phyloP scores from a whole-genome alignment of 306 rosid species.

The Quercus ilex region DNA sequence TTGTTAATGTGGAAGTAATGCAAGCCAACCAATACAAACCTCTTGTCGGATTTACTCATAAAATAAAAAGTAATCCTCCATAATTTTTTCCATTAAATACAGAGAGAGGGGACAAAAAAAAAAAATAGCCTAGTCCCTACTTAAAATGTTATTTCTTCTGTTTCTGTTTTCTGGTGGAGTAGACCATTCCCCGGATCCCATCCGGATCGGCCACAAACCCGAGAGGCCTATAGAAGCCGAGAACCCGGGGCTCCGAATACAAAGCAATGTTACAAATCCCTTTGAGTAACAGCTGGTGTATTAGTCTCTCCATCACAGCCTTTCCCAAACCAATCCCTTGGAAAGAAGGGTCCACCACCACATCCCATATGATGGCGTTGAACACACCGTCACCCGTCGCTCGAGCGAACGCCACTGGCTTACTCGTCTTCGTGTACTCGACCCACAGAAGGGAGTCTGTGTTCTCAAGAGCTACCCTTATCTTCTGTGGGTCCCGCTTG shows the following conservation, averaged over 20 bases:
- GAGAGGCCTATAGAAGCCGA: conserved; percentile 78
- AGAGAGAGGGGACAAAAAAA: too few species aligned
- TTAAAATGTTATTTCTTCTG: conserved; percentile 18
- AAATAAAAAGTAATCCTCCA: too few species aligned
- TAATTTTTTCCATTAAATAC: too few species aligned
- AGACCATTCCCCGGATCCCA: conserved; percentile 84
- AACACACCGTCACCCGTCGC: conserved; percentile 95
- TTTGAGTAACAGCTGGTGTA: conserved; percentile 36
- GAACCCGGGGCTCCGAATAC: conserved; percentile 82
- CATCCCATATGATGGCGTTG: conserved; percentile 93
- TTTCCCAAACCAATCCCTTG: conserved; percentile 88
- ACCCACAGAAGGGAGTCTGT: conserved; percentile 75
- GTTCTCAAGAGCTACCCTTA: conserved; percentile 65
- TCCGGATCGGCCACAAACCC: conserved; percentile 89
- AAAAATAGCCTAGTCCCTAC: not conserved
- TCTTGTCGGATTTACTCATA: too few species aligned
- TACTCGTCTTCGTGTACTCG: conserved; percentile 49
- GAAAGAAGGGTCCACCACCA: conserved; percentile 86
- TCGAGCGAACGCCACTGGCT: conserved; percentile 80
- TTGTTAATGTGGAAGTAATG: too few species aligned
- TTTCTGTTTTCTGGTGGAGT: conserved; percentile 55
- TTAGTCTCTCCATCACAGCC: conserved; percentile 75
- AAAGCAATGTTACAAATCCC: conserved; percentile 73
- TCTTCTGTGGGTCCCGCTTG: conserved; percentile 62
- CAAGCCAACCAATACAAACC: too few species aligned